These are phyloP conservation scores for Astragalus glycyphyllos DNA, from an alignment of 306 rosid genomes.

Conservation along the genomic window DNA sequence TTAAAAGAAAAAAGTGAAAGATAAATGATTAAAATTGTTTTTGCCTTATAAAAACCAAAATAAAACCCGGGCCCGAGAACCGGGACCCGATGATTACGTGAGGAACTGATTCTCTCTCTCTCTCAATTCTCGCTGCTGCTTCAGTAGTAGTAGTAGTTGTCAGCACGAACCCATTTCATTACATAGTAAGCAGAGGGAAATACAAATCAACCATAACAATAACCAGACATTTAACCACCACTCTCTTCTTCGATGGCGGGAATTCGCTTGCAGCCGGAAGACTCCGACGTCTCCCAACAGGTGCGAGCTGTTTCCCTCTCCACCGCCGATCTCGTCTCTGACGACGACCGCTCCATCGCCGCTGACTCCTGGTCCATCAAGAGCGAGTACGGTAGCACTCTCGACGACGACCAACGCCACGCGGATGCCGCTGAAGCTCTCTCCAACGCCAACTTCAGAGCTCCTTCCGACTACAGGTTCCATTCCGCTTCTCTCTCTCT, in stretches of 20 bases:
- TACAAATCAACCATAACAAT: not conserved
- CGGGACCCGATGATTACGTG: not conserved
- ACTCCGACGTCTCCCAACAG: slow-evolving; percentile 71
- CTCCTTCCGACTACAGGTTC: slow-evolving; percentile 90
- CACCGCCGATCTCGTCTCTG: slow-evolving; percentile 77
- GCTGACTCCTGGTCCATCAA: slow-evolving; percentile 99
- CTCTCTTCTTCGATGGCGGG: slow-evolving; percentile 68
- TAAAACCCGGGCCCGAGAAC: not conserved
- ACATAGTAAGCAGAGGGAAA: not conserved
- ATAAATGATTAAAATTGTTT: no score
- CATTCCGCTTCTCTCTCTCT: not conserved
- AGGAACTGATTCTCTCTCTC: not conserved
- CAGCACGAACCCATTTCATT: slow-evolving; percentile 5
- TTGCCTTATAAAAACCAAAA: no score
- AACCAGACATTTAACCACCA: not conserved
- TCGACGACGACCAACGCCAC: slow-evolving; percentile 96
- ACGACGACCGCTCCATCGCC: slow-evolving; percentile 92
- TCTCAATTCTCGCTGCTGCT: not conserved
- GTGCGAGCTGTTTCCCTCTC: slow-evolving; percentile 57
- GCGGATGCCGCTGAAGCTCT: slow-evolving; percentile 96
- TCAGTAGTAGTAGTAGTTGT: not conserved
- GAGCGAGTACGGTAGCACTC: slow-evolving; percentile 97
- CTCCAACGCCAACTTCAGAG: slow-evolving; percentile 68
- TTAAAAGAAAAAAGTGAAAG: no score
- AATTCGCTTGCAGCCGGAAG: slow-evolving; percentile 77